Percentiles rank a stretch among this genome's conserved stretches.
Conservation (phyloP, 805 yeast species). For the Wickerhamiella musiphila region DNA sequence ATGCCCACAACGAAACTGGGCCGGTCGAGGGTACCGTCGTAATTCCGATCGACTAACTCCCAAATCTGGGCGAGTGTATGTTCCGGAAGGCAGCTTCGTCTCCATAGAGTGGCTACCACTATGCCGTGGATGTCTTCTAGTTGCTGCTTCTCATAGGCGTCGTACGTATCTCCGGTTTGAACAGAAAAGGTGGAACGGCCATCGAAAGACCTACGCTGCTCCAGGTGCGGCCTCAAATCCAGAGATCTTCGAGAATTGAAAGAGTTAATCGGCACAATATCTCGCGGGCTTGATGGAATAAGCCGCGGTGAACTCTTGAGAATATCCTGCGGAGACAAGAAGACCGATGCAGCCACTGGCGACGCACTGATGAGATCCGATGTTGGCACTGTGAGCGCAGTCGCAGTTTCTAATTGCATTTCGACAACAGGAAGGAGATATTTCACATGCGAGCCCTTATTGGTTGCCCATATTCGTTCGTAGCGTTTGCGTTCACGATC, state of each 20-base stretch:
- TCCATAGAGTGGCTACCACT: constrained; percentile 69
- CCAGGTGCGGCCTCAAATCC: not conserved
- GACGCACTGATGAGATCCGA: no score
- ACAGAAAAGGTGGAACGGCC: not conserved
- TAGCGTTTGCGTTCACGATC: constrained; percentile 66
- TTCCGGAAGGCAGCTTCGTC: constrained; percentile 51
- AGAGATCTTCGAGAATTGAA: not conserved
- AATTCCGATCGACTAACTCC: constrained; percentile 38
- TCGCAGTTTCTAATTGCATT: no score
- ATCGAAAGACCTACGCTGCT: not conserved
- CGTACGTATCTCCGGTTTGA: constrained; percentile 1
- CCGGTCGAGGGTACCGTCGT: constrained; percentile 59
- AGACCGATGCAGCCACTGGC: no score
- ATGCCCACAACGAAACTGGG: constrained; percentile 86
- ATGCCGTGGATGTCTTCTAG: constrained; percentile 31
- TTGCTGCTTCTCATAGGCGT: constrained; percentile 16
- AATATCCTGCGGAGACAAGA: no score
- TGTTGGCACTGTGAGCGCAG: no score
- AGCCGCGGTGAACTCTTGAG: no score
- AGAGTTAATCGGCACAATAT: no score
- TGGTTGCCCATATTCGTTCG: constrained; percentile 89
- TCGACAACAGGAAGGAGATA: constrained; percentile 1
- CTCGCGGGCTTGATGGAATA: no score
- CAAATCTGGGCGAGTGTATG: constrained; percentile 46
- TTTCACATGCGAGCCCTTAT: constrained; percentile 35